These are phyloP conservation scores for Nadsonia commutata DNA, from an alignment of 1,139 yeast species.

Conservation along the genomic window DNA sequence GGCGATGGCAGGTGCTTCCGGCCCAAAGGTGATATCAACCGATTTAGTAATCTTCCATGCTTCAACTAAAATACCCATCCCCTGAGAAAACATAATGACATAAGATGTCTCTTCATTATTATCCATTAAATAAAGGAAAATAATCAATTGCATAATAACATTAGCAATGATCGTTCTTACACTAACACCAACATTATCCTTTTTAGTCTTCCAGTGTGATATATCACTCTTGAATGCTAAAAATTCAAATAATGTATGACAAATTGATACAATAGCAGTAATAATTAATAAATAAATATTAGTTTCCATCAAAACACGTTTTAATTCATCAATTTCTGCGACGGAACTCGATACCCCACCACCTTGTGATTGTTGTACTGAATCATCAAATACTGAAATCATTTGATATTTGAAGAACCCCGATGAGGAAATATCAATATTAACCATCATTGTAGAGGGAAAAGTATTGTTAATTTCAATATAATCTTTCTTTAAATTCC, in stretches of 20 bases:
- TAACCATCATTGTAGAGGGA: conserved; percentile 16
- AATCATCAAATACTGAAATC: conserved; percentile 18
- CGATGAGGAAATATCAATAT: conserved; percentile 19
- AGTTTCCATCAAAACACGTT: conserved; percentile 25
- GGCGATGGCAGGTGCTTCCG: neutral
- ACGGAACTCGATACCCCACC: conserved; percentile 17
- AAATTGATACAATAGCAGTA: conserved; percentile 23
- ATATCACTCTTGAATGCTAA: conserved; percentile 29
- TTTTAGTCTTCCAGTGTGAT: conserved; percentile 26
- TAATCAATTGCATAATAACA: conserved; percentile 27
- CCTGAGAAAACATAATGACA: conserved; percentile 26
- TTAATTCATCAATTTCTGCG: conserved; percentile 21
- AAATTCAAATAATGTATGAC: conserved; percentile 26
- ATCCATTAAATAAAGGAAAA: conserved; percentile 25
- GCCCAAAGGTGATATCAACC: conserved; percentile 18
- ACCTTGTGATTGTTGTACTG: conserved; percentile 17
- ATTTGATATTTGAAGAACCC: conserved; percentile 22
- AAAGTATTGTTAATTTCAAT: neutral
- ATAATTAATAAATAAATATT: conserved; percentile 24
- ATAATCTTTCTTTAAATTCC: neutral
- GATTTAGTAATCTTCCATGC: conserved; percentile 30
- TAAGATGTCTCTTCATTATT: conserved; percentile 27
- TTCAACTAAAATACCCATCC: conserved; percentile 26
- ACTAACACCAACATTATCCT: conserved; percentile 27
- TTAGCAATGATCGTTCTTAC: conserved; percentile 28